These are phyloP conservation scores for Candida golubevii DNA, from an alignment of 805 yeast species.

Conservation along the genomic window DNA sequence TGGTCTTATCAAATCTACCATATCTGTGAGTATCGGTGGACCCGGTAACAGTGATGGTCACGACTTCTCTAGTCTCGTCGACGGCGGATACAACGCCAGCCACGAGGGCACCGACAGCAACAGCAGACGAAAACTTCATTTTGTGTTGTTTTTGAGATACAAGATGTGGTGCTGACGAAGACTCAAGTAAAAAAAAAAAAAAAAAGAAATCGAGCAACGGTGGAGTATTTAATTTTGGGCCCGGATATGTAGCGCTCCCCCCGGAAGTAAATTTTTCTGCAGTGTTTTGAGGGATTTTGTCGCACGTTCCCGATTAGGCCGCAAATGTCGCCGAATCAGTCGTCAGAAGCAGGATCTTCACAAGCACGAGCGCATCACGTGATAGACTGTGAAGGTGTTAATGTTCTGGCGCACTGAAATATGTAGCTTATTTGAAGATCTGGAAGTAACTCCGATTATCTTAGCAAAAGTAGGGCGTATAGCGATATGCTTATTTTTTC, in stretches of 20 bases:
- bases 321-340: conserved; percentile 12
- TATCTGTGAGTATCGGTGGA: conserved; percentile 19
- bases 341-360: conserved; percentile 2
- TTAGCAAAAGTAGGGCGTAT: no score
- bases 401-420: no score
- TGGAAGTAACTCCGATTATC: no score
- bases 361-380: conserved; percentile 3
- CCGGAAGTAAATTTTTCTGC: conserved; percentile 7
- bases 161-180: no score
- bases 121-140: conserved; percentile 17
- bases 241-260: background rate
- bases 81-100: conserved; percentile 15
- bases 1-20: conserved; percentile 24
- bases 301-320: conserved; percentile 17
- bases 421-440: no score
- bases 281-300: conserved; percentile 16
- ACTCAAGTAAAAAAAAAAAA: no score
- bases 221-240: background rate
- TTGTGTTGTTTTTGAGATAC: background rate
- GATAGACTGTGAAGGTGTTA: background rate
- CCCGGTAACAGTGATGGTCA: conserved; percentile 17
- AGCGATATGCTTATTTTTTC: no score
- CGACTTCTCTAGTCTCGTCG: conserved; percentile 13
- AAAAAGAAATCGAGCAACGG: no score
- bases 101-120: conserved; percentile 16